Percentiles rank a stretch among this genome's conserved stretches.
Conservation (phyloP, 164 flowering plant species). For the Chimonanthus praecox region DNA sequence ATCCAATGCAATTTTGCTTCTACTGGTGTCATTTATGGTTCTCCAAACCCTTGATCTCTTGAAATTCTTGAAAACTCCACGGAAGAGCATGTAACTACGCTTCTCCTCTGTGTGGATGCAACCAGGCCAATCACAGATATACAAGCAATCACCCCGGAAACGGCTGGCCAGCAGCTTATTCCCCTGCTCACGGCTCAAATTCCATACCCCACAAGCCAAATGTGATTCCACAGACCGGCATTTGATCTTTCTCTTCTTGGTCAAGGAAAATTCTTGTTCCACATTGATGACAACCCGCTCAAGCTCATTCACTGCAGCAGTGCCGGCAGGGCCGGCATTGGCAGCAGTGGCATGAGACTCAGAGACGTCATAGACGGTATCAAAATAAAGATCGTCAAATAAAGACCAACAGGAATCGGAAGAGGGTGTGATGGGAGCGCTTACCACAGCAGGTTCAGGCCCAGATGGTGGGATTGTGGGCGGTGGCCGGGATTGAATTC, state of each 20-base stretch:
- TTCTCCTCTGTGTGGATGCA: constrained; percentile 84
- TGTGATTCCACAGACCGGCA: constrained; percentile 46
- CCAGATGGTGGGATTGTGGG: background rate
- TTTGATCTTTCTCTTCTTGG: constrained; percentile 32
- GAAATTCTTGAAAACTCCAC: constrained; percentile 88
- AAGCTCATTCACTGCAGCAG: background rate
- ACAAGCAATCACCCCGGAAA: constrained; percentile 77
- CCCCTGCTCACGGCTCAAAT: constrained; percentile 85
- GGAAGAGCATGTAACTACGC: constrained; percentile 81
- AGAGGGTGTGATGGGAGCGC: background rate
- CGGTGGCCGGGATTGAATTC: background rate
- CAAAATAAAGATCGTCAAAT: constrained; percentile 73
- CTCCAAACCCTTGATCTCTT: constrained; percentile 87
- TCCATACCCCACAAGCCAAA: constrained; percentile 72
- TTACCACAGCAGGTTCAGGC: background rate
- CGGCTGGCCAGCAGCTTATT: constrained; percentile 80
- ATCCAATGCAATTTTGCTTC: constrained; percentile 51
- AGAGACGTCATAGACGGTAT: constrained; percentile 50
- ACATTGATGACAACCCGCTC: constrained; percentile 13
- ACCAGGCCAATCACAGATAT: constrained; percentile 95
- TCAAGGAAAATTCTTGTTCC: constrained; percentile 12
- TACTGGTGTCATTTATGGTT: constrained; percentile 71
- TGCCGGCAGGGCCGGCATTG: background rate
- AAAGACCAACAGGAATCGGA: constrained; percentile 53
- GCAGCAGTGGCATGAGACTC: constrained; percentile 24